Base-by-base conservation (phyloP, 2,329 filamentous ascomycete genomes). In the Dendrostoma leiphaemia region DNA sequence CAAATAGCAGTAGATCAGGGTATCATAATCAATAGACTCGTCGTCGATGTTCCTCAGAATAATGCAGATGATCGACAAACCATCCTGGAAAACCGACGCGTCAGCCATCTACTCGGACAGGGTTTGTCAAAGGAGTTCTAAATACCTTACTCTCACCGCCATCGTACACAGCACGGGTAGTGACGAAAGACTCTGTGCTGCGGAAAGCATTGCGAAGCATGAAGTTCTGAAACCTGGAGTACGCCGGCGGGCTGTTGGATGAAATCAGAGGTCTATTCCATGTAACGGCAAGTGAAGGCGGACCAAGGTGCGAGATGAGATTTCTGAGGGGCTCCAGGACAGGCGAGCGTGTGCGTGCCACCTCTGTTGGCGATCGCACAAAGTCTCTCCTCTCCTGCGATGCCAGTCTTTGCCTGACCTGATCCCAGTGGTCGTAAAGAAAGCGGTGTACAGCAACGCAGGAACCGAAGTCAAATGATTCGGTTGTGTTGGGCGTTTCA, bases 361-460 rank as follows among this genome's bases (percentile, higher is more conserved):
- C 26, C 46, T 85, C 82, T 4, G 73, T 74, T 4, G 82, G 79
- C 3, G 80, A 80, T 29, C 80, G 76, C 9, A 82, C 75, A 46
- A 77, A 75, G 13, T 82, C 82, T 62, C 78, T 76, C 48, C 80
- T 75, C 62, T 87, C 83, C 54, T 81, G 77, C 8, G 82, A 77
- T 29, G 83, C 75, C 17, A 89, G 75, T 37, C 82, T 83, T 61
- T 88, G 85, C 44, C 83, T 75, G 17, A 89, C 80, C 58, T 85
- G 83, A 58, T 89, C 85, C 84, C 85, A 88, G 59, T 89, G 83
- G 57, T 89, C 85, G 62, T 88, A 89, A 10, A 89, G 68, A 61
- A 88, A 89, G 37, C 85, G 75, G 67, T 89, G 85, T 13, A 89
- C 71, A 2, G 84, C 80, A 21, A 89, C 84, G 57, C 84, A 86